Conservation (phyloP, 352 stramenopile genomes). For the Globisporangium canariense region DNA sequence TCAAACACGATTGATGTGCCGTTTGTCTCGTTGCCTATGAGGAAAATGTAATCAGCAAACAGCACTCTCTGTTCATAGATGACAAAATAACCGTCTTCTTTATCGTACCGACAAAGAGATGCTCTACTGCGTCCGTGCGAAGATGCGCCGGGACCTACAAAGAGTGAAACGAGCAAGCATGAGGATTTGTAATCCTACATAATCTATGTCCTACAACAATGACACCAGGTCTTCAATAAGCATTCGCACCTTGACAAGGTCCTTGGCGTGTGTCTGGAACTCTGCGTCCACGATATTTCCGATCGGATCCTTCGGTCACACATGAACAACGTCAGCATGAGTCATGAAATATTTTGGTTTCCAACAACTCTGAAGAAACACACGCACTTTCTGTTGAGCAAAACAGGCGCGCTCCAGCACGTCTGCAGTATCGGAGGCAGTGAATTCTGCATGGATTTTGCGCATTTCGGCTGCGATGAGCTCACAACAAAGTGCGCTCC, state of each 20-base stretch:
- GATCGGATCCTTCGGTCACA: conserved; percentile 28
- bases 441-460: conserved; percentile 15
- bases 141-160: conserved; percentile 37
- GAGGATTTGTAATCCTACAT: neutral
- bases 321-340: neutral
- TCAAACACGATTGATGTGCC: conserved; percentile 50
- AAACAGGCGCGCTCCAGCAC: conserved; percentile 79
- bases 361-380: neutral
- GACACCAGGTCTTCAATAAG: too few relatives aligned
- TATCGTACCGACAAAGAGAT: conserved; percentile 39
- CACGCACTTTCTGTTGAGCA: conserved; percentile 43
- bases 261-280: conserved; percentile 37
- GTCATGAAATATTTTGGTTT: too few relatives aligned
- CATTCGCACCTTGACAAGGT: conserved; percentile 31
- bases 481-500: conserved; percentile 44
- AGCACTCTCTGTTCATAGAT: neutral
- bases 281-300: conserved; percentile 35
- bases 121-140: conserved; percentile 39
- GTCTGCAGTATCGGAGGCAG: conserved; percentile 40
- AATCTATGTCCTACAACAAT: too few relatives aligned
- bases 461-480: conserved; percentile 29
- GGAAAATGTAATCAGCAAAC: neutral
- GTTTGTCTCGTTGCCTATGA: conserved; percentile 30
- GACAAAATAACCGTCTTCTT: neutral
- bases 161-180: neutral